These are phyloP conservation scores for Trypanosoma caninum DNA, from an alignment of 208 protist genomes.

Conservation along the genomic window DNA sequence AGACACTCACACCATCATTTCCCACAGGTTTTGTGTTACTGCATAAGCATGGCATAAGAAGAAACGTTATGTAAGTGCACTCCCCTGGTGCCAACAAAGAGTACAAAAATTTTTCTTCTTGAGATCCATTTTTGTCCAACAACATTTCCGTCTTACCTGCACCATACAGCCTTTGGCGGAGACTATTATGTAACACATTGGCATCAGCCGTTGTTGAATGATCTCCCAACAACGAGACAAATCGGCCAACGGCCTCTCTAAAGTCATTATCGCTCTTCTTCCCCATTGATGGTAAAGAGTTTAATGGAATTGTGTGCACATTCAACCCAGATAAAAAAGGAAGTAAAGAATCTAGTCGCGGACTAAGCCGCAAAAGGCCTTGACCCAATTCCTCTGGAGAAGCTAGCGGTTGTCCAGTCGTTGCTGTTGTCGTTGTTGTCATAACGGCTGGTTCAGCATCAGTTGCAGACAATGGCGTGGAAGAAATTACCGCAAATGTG, in stretches of 20 bases:
- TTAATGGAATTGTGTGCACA: constrained; percentile 43
- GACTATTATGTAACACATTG: constrained; percentile 2
- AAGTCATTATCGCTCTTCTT: constrained; percentile 35
- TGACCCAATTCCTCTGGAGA: constrained; percentile 14
- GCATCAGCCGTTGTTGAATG: constrained; percentile 34
- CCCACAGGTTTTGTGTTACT: not conserved
- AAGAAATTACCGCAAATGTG: constrained; percentile 56
- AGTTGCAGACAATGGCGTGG: constrained; percentile 13
- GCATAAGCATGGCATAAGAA: constrained; percentile 10
- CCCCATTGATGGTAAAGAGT: constrained; percentile 41
- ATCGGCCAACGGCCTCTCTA: constrained; percentile 33
- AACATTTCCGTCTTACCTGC: not conserved
- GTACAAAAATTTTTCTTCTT: constrained; percentile 6
- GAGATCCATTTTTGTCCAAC: not conserved
- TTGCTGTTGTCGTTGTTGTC: no score
- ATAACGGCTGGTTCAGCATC: no score
- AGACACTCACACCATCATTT: constrained; percentile 30
- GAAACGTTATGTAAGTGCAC: constrained; percentile 15
- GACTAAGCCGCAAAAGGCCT: constrained; percentile 28
- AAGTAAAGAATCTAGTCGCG: constrained; percentile 53
- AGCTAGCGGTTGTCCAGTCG: constrained; percentile 3
- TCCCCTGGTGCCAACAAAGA: constrained; percentile 4
- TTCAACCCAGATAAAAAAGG: constrained; percentile 37
- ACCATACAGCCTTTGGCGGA: constrained; percentile 11
- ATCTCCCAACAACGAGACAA: constrained; percentile 50